Evolutionary conservation across 805 yeast genomes (phyloP).

Genomic region (Millerozyma miso): DNA sequence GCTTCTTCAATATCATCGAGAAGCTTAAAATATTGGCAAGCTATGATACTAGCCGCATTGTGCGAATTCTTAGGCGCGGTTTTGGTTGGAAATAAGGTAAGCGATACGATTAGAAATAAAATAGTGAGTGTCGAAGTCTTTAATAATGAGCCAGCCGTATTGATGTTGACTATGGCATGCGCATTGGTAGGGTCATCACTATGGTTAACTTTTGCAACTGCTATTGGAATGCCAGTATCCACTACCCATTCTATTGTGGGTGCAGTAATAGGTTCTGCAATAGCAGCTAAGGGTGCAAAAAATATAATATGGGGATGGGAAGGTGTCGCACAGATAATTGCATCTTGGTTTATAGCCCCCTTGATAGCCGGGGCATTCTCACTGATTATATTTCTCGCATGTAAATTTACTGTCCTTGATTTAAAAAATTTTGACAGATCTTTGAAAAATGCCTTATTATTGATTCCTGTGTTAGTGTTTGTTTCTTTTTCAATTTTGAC

Average conservation of each 20-base stretch:
- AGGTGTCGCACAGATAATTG: slow-evolving; percentile 68
- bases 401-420: slow-evolving; percentile 61
- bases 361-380: slow-evolving; percentile 62
- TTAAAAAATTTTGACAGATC: slow-evolving; percentile 43
- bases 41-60: slow-evolving; percentile 64
- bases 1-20: slow-evolving; percentile 73
- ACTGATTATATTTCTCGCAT: slow-evolving; percentile 50
- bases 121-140: slow-evolving; percentile 53
- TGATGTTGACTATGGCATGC: slow-evolving; percentile 71
- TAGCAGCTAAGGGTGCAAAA: slow-evolving; percentile 64
- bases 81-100: slow-evolving; percentile 67
- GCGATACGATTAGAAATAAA: slow-evolving; percentile 66
- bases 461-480: slow-evolving; percentile 61
- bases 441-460: slow-evolving; percentile 50
- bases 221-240: slow-evolving; percentile 72
- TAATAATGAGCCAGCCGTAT: slow-evolving; percentile 57
- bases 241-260: slow-evolving; percentile 80
- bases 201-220: slow-evolving; percentile 68
- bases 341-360: slow-evolving; percentile 82
- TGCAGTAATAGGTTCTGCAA: slow-evolving; percentile 68
- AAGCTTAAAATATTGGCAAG: slow-evolving; percentile 68
- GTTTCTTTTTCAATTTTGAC: slow-evolving; percentile 59
- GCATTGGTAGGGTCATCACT: slow-evolving; percentile 69
- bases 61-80: slow-evolving; percentile 76
- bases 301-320: slow-evolving; percentile 72